These are phyloP conservation scores for Lathyrus aphaca DNA, from an alignment of 306 rosid genomes.

Conservation along the genomic window DNA sequence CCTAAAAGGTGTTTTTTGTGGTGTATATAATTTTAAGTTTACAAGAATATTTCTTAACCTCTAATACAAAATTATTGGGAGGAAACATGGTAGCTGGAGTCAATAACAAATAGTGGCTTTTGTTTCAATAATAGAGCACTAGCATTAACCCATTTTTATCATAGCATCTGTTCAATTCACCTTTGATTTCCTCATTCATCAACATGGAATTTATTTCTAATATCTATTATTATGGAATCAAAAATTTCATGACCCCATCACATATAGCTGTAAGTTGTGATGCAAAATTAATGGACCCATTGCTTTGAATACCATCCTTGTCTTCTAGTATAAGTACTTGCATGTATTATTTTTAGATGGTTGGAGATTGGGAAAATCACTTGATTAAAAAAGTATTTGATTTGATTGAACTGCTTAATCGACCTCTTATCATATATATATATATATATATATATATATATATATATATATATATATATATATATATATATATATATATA, in stretches of 20 bases:
- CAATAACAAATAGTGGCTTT: slow-evolving; percentile 45
- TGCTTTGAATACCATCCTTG: slow-evolving; percentile 38
- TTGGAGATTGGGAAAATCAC: slow-evolving; percentile 39
- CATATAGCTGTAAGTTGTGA: slow-evolving; percentile 59
- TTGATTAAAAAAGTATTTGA: too few species aligned
- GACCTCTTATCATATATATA: too few species aligned
- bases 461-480: too few species aligned
- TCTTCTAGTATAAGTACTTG: slow-evolving; percentile 34
- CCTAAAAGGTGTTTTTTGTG: slow-evolving; percentile 21
- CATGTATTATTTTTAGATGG: slow-evolving; percentile 35
- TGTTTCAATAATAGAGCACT: slow-evolving; percentile 40
- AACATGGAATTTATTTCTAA: slow-evolving; percentile 21
- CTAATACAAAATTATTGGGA: slow-evolving; percentile 27
- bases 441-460: too few species aligned
- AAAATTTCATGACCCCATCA: slow-evolving; percentile 52
- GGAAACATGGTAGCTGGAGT: slow-evolving; percentile 44
- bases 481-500: too few species aligned
- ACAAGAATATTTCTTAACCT: slow-evolving; percentile 10
- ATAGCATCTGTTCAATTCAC: slow-evolving; percentile 5
- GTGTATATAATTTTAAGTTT: neutral
- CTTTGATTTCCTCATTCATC: slow-evolving; percentile 22
- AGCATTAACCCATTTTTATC: slow-evolving; percentile 31
- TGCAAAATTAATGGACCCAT: slow-evolving; percentile 49
- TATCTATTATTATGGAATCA: slow-evolving; percentile 38
- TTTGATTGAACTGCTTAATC: too few species aligned